These are phyloP conservation scores for Simmondsia chinensis DNA, from an alignment of 148 eudicot genomes.

Conservation along the genomic window DNA sequence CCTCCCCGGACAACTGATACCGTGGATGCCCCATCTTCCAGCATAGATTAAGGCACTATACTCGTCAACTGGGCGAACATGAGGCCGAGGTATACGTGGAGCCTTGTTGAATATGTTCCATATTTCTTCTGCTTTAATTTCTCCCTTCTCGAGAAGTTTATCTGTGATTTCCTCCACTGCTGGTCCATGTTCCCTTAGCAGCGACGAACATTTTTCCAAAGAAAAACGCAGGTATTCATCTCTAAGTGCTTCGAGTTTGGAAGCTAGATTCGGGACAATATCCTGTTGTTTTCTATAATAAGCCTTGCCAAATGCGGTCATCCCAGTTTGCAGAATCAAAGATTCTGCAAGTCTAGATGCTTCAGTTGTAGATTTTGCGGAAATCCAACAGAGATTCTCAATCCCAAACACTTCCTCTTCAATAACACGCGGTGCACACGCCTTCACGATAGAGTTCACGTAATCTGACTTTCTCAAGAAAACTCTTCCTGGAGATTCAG, in stretches of 20 bases:
- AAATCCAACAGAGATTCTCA: slow-evolving; percentile 88
- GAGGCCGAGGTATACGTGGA: slow-evolving; percentile 62
- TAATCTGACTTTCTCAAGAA: slow-evolving; percentile 60
- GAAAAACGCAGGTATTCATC: slow-evolving; percentile 89
- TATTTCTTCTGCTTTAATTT: slow-evolving; percentile 64
- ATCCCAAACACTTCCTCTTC: slow-evolving; percentile 88
- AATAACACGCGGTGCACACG: slow-evolving; percentile 94
- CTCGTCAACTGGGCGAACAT: slow-evolving; percentile 56
- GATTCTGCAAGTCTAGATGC: slow-evolving; percentile 68
- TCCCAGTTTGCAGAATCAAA: slow-evolving; percentile 75
- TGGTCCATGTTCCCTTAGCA: slow-evolving; percentile 49
- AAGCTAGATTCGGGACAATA: slow-evolving; percentile 79
- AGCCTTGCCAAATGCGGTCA: slow-evolving; percentile 94
- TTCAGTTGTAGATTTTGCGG: slow-evolving; percentile 68
- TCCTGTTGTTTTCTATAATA: slow-evolving; percentile 61
- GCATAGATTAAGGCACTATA: slow-evolving; percentile 73
- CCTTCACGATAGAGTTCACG: slow-evolving; percentile 59
- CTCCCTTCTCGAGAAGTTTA: slow-evolving; percentile 64
- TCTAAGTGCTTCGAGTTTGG: slow-evolving; percentile 85
- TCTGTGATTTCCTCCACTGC: slow-evolving; percentile 83
- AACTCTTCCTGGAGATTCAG: slow-evolving; percentile 49
- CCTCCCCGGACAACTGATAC: slow-evolving; percentile 81
- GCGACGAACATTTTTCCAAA: slow-evolving; percentile 55
- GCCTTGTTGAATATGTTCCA: slow-evolving; percentile 56
- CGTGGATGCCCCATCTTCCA: slow-evolving; percentile 88